phyloP scores from a whole-genome alignment of 805 yeast genomes.

The Jamesozyma jinghongensis region DNA sequence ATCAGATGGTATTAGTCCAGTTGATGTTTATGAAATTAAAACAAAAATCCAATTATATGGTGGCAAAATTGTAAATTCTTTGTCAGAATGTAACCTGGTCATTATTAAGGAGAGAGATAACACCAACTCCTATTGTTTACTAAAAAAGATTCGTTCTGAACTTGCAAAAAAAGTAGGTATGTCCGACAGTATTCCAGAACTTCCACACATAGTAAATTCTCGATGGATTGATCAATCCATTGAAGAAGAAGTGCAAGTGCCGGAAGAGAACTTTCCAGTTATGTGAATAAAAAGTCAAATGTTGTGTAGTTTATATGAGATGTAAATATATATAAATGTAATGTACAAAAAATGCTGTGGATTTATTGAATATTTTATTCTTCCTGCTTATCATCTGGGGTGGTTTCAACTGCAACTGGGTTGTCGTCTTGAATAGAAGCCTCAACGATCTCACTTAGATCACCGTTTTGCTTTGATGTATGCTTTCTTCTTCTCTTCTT shows the following conservation, averaged over 20 bases:
- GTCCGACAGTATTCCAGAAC: slow-evolving; percentile 6
- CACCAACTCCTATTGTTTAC: neutral
- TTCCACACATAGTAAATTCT: slow-evolving; percentile 30
- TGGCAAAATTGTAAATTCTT: slow-evolving; percentile 31
- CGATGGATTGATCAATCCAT: slow-evolving; percentile 34
- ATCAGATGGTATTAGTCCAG: slow-evolving; percentile 4
- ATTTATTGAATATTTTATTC: neutral
- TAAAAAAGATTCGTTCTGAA: neutral
- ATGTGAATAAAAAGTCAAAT: neutral
- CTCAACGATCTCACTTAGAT: neutral
- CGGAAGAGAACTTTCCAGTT: slow-evolving; percentile 26
- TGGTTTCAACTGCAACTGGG: neutral
- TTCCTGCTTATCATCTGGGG: too few relatives aligned
- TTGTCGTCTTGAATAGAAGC: neutral
- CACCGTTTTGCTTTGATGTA: slow-evolving; percentile 7
- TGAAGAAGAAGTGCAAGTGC: slow-evolving; percentile 23
- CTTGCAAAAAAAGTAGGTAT: neutral
- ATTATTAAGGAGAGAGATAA: slow-evolving; percentile 26
- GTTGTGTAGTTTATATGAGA: neutral
- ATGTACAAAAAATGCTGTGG: neutral
- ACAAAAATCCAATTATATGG: slow-evolving; percentile 35
- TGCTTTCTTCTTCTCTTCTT: slow-evolving; percentile 20
- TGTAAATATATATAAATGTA: neutral
- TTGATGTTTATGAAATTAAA: slow-evolving; percentile 9
- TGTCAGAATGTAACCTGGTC: slow-evolving; percentile 33